Conservation (phyloP, 139 green algal genomes). For the Coccomyxa sp. region DNA sequence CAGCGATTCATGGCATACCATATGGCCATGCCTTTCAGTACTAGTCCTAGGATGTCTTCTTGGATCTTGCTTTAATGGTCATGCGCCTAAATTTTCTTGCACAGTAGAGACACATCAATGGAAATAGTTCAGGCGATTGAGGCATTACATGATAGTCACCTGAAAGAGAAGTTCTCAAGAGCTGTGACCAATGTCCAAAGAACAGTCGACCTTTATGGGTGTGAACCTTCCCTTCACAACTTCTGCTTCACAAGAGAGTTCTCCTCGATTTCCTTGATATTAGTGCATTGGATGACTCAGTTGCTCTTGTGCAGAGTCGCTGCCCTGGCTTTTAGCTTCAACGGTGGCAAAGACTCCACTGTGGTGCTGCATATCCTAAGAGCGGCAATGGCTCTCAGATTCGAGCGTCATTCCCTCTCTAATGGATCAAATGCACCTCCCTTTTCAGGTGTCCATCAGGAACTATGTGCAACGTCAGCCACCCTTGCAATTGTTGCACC, state of each 20-base stretch:
- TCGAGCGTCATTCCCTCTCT: not conserved
- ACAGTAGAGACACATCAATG: slow-evolving; percentile 16
- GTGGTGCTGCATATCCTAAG: slow-evolving; percentile 86
- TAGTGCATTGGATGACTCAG: not conserved
- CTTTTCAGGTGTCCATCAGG: not conserved
- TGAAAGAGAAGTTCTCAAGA: slow-evolving; percentile 31
- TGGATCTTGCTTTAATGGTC: no score
- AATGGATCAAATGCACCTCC: not conserved
- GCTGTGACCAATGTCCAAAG: slow-evolving; percentile 35
- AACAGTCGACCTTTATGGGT: slow-evolving; percentile 47
- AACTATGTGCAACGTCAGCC: not conserved
- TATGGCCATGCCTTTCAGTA: no score
- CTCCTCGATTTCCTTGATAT: not conserved
- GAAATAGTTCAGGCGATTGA: slow-evolving; percentile 39
- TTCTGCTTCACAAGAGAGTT: not conserved
- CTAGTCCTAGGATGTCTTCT: no score
- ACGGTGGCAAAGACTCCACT: slow-evolving; percentile 91
- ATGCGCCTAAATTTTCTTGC: no score
- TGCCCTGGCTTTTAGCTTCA: slow-evolving; percentile 87
- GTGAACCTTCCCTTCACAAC: not conserved
- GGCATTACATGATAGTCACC: slow-evolving; percentile 17
- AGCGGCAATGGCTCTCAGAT: slow-evolving; percentile 26
- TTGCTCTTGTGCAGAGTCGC: slow-evolving; percentile 27
- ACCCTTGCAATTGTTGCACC: not conserved
- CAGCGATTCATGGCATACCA: no score